Evolutionary conservation across 768 basidiomycete species (phyloP), one percentile per base, ranked within the genome.

Genomic region (Rhodotorula paludigena): DNA sequence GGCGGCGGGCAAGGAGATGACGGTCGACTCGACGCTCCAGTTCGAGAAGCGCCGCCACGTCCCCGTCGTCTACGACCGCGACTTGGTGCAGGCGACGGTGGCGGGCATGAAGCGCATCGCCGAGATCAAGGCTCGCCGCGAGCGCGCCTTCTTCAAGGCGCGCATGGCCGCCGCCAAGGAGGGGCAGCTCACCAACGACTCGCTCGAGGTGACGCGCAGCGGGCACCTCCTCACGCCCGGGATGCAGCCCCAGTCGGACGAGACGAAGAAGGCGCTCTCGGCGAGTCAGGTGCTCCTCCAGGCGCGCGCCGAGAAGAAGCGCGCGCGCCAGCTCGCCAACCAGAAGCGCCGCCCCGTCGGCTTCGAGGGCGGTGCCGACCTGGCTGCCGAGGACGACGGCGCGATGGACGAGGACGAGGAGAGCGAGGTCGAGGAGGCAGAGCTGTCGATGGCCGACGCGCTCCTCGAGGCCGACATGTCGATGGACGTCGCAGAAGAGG

Each of bases 1-100:
- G 80, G 92, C 96, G 28, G 90, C 93, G 57, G 96, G 96, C 59
- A 99, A 98, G 81, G 96, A 99, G 81, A 99, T 99, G 96, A 93
- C 90, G 9, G 89, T 99, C 76, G 96, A 99, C 81, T 89, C 92
- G 4, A 98, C 94, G 7, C 92, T 97, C 77, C 92, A 94, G 76
- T 99, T 99, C 79, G 96, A 99, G 83, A 99, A 99, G 81, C 87
- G 96, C 72, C 85, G 96, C 79, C 97, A 99, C 77, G 86, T 96
- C 25, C 96, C 96, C 35, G 88, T 99, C 65, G 87, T 92, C 76
- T 99, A 99, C 82, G 87, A 98, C 81, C 88, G 96, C 76, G 91
- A 97, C 65, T 81, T 98, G 58, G 82, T 98, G 59, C 85, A 89
- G 77, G 93, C 89, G 4, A 98, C 96, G 16, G 83, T 98, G 78